Percentiles rank a stretch among this genome's conserved stretches.
Evolutionary conservation across 2,329 filamentous ascomycete species (phyloP).

Genomic region (Curvularia eragrostidis): DNA sequence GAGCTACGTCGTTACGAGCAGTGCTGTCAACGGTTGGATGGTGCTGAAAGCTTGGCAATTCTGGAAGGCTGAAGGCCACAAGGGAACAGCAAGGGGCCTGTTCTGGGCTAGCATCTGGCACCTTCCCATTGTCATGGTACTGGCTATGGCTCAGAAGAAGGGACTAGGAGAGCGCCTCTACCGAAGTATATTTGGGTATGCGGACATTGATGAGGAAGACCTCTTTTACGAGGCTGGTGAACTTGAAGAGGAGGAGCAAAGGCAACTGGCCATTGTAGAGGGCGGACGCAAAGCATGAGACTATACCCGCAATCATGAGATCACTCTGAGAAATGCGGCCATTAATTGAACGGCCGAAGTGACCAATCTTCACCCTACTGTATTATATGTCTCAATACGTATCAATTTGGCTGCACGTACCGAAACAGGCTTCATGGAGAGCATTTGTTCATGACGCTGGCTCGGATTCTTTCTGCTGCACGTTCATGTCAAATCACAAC

Average conservation of each 20-base stretch:
- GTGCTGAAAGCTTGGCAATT: slow-evolving; percentile 79
- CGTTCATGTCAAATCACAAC: neutral
- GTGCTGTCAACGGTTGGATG: slow-evolving; percentile 86
- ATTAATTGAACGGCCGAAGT: slow-evolving; percentile 17
- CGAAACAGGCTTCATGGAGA: neutral
- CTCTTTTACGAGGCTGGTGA: slow-evolving; percentile 44
- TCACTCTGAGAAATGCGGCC: neutral
- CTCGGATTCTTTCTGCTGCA: neutral
- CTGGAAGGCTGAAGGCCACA: slow-evolving; percentile 77
- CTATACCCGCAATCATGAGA: slow-evolving; percentile 1
- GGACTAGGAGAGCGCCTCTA: slow-evolving; percentile 58
- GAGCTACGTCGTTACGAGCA: slow-evolving; percentile 81
- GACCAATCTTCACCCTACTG: slow-evolving; percentile 27
- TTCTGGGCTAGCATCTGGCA: slow-evolving; percentile 99
- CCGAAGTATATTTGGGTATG: slow-evolving; percentile 41
- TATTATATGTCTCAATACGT: neutral
- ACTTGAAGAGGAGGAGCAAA: slow-evolving; percentile 32
- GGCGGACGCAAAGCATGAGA: slow-evolving; percentile 15
- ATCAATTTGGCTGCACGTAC: neutral
- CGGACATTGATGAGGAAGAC: slow-evolving; percentile 42
- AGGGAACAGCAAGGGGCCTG: slow-evolving; percentile 79
- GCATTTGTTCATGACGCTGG: neutral
- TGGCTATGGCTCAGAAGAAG: slow-evolving; percentile 92
- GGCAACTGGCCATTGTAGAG: slow-evolving; percentile 11
- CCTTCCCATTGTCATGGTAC: slow-evolving; percentile 84